A percentile compares a stretch with the other conserved stretches of the same genome.
These are phyloP conservation scores for Aspergillus novoparasiticus DNA, from an alignment of 2,329 filamentous ascomycete species.

Conservation along the genomic window DNA sequence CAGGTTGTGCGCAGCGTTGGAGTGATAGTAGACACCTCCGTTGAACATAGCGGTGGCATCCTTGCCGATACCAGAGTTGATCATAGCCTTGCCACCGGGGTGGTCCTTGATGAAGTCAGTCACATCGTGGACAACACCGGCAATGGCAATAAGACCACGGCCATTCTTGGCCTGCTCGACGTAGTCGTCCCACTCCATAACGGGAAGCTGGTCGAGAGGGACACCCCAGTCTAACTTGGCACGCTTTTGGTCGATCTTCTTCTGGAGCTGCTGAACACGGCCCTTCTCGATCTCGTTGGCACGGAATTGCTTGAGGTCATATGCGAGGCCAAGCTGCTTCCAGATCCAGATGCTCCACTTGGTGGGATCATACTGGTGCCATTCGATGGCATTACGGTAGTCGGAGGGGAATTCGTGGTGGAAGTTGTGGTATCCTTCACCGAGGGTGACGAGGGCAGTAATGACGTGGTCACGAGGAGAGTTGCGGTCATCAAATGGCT, in stretches of 20 bases:
- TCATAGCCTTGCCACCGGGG: conserved; percentile 87
- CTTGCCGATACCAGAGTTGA: conserved; percentile 79
- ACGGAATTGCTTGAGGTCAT: conserved; percentile 88
- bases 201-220: conserved; percentile 80
- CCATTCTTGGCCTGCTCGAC: conserved; percentile 76
- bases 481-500: conserved; percentile 92
- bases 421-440: conserved; percentile 93
- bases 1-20: conserved; percentile 86
- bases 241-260: conserved; percentile 90
- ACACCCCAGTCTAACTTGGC: conserved; percentile 81
- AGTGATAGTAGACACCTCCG: conserved; percentile 86
- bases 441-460: conserved; percentile 81
- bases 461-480: conserved; percentile 85
- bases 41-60: conserved; percentile 91
- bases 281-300: conserved; percentile 92
- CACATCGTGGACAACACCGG: conserved; percentile 84
- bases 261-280: conserved; percentile 83
- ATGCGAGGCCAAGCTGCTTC: conserved; percentile 83
- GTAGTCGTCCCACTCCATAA: conserved; percentile 85
- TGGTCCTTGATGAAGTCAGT: conserved; percentile 84
- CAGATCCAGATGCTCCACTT: conserved; percentile 86
- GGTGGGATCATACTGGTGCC: conserved; percentile 89
- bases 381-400: conserved; percentile 88
- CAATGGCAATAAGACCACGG: conserved; percentile 74
- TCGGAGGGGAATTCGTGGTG: conserved; percentile 93